Evolutionary conservation across 2,329 filamentous ascomycete species (phyloP).

Genomic region (Zasmidium angulare): DNA sequence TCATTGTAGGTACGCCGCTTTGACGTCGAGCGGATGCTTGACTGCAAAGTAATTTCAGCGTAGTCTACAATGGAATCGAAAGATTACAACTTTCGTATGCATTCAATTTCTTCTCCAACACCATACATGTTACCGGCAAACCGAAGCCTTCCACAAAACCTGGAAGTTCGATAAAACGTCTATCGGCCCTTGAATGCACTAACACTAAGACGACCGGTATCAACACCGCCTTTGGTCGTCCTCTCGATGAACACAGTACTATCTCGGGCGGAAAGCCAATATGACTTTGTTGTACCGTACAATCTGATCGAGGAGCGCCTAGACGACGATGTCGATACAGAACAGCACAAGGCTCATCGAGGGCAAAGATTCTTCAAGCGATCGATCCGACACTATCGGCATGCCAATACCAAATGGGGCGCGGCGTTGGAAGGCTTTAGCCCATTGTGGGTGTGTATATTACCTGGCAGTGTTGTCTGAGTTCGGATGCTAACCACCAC

Average conservation of each 20-base stretch:
- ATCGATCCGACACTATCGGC: slow-evolving; percentile 12
- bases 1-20: too few relatives aligned
- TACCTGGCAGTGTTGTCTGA: background rate
- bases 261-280: background rate
- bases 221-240: too few relatives aligned
- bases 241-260: background rate
- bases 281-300: slow-evolving; percentile 12
- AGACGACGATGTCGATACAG: slow-evolving; percentile 11
- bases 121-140: too few relatives aligned
- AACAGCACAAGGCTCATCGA: slow-evolving; percentile 13
- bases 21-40: too few relatives aligned
- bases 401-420: slow-evolving; percentile 17
- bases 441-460: slow-evolving; percentile 4
- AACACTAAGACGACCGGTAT: too few relatives aligned
- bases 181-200: too few relatives aligned
- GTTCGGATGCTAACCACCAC: background rate
- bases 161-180: too few relatives aligned
- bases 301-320: slow-evolving; percentile 2
- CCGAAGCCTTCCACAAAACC: too few relatives aligned
- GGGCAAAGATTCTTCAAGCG: slow-evolving; percentile 10
- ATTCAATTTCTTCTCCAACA: too few relatives aligned
- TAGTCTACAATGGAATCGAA: too few relatives aligned
- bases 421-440: slow-evolving; percentile 9
- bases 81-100: too few relatives aligned
- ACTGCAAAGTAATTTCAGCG: too few relatives aligned